Percentiles rank a stretch among this genome's conserved stretches.
These are phyloP conservation scores for Funneliformis caledonium DNA, from an alignment of 371 early-diverging fungal genomes.

Conservation along the genomic window DNA sequence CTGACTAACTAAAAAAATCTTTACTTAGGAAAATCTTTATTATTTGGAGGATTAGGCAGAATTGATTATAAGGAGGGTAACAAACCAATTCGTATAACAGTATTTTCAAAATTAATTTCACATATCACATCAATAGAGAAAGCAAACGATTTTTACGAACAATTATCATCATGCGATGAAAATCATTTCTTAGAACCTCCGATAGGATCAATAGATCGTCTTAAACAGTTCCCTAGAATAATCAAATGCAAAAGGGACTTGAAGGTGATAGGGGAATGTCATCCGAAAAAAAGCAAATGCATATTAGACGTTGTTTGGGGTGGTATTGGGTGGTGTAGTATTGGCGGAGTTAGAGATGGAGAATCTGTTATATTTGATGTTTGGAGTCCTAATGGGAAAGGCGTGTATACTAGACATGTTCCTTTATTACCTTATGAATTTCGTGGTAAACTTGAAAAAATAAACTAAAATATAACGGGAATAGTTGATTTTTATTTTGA, in stretches of 20 bases:
- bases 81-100: constrained; percentile 57
- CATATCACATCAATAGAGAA: constrained; percentile 59
- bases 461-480: neutral
- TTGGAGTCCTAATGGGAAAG: constrained; percentile 58
- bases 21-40: constrained; percentile 54
- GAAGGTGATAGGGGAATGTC: constrained; percentile 49
- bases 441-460: constrained; percentile 48
- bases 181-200: constrained; percentile 36
- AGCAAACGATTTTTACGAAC: constrained; percentile 41
- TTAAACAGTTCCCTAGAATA: constrained; percentile 48
- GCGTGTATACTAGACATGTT: constrained; percentile 54
- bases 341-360: constrained; percentile 60
- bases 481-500: neutral
- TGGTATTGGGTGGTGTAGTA: constrained; percentile 71
- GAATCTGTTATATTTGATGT: constrained; percentile 48
- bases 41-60: constrained; percentile 67
- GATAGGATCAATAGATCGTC: constrained; percentile 45
- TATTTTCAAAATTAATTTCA: constrained; percentile 60
- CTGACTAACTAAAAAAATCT: neutral
- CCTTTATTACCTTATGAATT: constrained; percentile 71
- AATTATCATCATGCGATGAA: neutral
- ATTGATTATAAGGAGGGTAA: constrained; percentile 61
- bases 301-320: constrained; percentile 66
- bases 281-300: constrained; percentile 46
- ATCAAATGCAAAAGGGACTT: constrained; percentile 45